Conservation (phyloP, 2,329 filamentous ascomycete species). For the Colletotrichum brevisporum region DNA sequence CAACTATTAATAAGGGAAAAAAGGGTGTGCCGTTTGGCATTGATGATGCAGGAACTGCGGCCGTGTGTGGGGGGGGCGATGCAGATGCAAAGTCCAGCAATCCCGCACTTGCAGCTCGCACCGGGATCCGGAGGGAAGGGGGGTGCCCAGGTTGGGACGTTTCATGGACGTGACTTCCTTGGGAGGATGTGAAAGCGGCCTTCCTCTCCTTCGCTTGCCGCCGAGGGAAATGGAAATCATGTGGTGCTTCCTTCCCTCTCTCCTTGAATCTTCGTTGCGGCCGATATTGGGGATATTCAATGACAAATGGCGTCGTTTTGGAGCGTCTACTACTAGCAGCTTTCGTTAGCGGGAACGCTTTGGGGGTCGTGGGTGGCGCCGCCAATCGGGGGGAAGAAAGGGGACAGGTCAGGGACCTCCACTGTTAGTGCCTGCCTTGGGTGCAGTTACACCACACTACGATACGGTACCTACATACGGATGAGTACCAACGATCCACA, state of each 20-base stretch:
- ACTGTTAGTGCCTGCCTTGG: too few species aligned
- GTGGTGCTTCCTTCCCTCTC: too few species aligned
- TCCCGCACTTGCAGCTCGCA: neutral
- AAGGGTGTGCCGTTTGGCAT: neutral
- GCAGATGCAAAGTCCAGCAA: neutral
- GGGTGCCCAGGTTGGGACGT: neutral
- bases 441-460: too few species aligned
- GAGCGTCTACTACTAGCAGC: conserved; percentile 6
- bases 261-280: neutral
- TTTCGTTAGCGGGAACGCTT: conserved; percentile 20
- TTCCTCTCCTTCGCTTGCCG: neutral
- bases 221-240: too few species aligned
- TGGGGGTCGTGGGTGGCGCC: conserved; percentile 2
- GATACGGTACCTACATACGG: too few species aligned
- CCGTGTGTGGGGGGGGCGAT: too few species aligned
- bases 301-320: conserved; percentile 22
- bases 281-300: neutral
- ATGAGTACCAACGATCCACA: too few species aligned
- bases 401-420: neutral
- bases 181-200: neutral
- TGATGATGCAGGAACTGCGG: neutral
- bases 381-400: conserved; percentile 9
- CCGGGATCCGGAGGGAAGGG: neutral
- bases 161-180: neutral
- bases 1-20: too few species aligned